Base-by-base conservation (phyloP, 805 yeast genomes). In the Grigorovia yakushimaensis region DNA sequence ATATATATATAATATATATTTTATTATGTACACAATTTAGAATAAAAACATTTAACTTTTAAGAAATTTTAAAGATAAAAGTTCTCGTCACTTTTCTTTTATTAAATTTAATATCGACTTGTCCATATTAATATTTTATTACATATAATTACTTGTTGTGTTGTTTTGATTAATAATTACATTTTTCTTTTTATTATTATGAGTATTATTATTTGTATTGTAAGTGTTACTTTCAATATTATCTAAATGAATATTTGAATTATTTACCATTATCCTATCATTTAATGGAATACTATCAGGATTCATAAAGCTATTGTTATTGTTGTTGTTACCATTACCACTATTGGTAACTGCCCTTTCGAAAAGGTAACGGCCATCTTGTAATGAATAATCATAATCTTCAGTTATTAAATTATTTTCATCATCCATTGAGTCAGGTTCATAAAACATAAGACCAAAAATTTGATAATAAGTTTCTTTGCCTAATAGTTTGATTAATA, bases 341-440 rank as follows among this genome's bases (percentile, higher is more conserved):
- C 21, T 35, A 33, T 15, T 38, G 15, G 24, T 36, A 11, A 38
- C 37, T 4, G 64, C 64, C 49, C 64, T 57, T 45, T 64, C 65
- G 41, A 56, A 64, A 15, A 64, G 39, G 43, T 57, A 57, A 46
- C 61, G 54, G 22, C 68, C 68, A 50, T 64, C 68, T 50, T 61
- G 64, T 46, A 64, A 45, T 13, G 65, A 62, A 48, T 59, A 64
- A 39, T 62, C 61, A 37, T 61, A 61, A 47, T 62, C 67, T 49
- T 74, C 74, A 53, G 78, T 83, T 35, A 70, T 64, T 15, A 58
- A 51, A n/a, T 57, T 52, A 9, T 60, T 51, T 21, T 47, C 49
- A 11, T 42, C n/a, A 37, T 43, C 42, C 8, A 41, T 17, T 7
- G 36, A 40, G 19, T 37, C 45, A 7, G 40, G 39, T n/a, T 41